A percentile compares a stretch with the other conserved stretches of the same genome.
These are phyloP conservation scores for Hypocreales sp. DNA, from an alignment of 2,329 filamentous ascomycete species.

Conservation along the genomic window DNA sequence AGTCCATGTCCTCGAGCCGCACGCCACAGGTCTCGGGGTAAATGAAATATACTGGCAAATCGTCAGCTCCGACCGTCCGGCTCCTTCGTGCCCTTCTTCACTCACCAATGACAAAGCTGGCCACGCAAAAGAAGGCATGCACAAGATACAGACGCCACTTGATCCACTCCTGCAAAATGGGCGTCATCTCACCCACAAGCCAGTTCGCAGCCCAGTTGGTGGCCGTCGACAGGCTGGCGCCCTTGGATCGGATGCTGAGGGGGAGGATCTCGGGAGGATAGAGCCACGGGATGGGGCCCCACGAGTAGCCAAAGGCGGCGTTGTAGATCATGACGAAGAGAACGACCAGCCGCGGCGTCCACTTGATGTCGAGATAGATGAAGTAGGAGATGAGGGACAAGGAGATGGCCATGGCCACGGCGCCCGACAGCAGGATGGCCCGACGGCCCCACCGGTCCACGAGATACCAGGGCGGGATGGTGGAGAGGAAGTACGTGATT, in stretches of 20 bases:
- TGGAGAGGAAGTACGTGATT: constrained; percentile 76
- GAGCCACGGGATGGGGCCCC: constrained; percentile 96
- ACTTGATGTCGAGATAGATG: constrained; percentile 67
- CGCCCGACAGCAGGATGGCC: constrained; percentile 77
- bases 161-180: constrained; percentile 81
- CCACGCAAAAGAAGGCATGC: constrained; percentile 92
- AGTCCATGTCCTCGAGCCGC: constrained; percentile 91
- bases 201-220: constrained; percentile 99
- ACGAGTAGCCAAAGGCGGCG: constrained; percentile 83
- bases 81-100: constrained; percentile 7
- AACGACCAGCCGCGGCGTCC: constrained; percentile 74
- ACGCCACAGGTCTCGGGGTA: constrained; percentile 96
- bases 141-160: constrained; percentile 88
- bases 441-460: constrained; percentile 86
- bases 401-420: constrained; percentile 76
- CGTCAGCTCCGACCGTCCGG: constrained; percentile 8
- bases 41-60: constrained; percentile 69
- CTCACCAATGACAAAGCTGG: constrained; percentile 92
- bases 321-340: constrained; percentile 98
- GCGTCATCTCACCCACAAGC: constrained; percentile 90
- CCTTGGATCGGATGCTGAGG: constrained; percentile 91
- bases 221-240: constrained; percentile 87
- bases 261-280: constrained; percentile 98
- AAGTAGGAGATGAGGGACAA: constrained; percentile 90
- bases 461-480: constrained; percentile 92